Evolutionary conservation across 805 yeast species (phyloP), one percentile per base, ranked within the genome.

Genomic region (Candida lessepsii): DNA sequence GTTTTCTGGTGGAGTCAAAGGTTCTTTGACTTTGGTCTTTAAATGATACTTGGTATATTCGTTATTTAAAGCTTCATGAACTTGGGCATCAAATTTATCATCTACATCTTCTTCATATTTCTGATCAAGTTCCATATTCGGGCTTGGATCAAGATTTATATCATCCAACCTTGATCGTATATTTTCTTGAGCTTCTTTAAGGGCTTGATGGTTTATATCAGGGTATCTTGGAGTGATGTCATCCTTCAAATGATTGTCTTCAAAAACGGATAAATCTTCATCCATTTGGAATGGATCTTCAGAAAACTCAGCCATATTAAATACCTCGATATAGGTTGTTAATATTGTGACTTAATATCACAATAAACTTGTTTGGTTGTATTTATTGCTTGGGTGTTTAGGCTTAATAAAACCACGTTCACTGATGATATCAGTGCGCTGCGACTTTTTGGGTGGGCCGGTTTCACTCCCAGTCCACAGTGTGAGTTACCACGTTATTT

Each of bases 1-100:
- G 65, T 93, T 93, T 57, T 93, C 97, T 2, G 99, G 99, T 10
- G 95, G 83, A 5, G 75, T 63, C 26, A 71, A 40, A 2, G 64
- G 63, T 37, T 51, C 42, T 17, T 42, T 27, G 2, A 32, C 25
- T 17, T 23, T 7, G 3, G 17, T 18, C 3, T 9, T n/a, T 11
- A 24, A 14, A 25, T 37, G 40, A 17, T 14, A 15, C n/a, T 38
- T 38, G 18, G 33, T 32, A 29, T 14, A 34, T 7, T 24, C 35
- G 9, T 21, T 35, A 16, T 26, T 35, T 3, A 21, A 24, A 18
- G 23, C 37, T 20, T 29, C 9, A 58, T 39, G 29, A 44, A 48
- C 23, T 44, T 43, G 29, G 52, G 65, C 41, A 44, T 65, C 73
- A 28, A 63, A 57, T 41, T 65, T 64, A 39, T 69, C 74, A 48